Conservation (phyloP, 2,329 filamentous ascomycete genomes). For the Aschersonia sp. region DNA sequence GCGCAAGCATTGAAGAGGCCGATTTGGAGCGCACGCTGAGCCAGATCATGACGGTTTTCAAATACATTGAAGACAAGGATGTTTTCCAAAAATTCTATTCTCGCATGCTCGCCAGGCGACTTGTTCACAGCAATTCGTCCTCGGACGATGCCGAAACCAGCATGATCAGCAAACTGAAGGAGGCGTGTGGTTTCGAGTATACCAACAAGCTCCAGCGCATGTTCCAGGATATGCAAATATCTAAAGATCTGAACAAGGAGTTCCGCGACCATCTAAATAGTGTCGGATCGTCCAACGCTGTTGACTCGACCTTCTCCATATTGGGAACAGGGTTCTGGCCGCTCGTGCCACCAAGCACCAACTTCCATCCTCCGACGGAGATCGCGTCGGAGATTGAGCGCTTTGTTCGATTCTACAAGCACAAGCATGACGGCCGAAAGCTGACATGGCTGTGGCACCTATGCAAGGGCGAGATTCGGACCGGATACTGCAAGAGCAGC, state of each 20-base stretch:
- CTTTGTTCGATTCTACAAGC: slow-evolving; percentile 82
- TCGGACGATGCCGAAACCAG: slow-evolving; percentile 96
- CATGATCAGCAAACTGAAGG: slow-evolving; percentile 99
- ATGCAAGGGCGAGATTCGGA: slow-evolving; percentile 92
- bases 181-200: slow-evolving; percentile 96
- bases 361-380: slow-evolving; percentile 75
- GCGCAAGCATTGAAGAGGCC: slow-evolving; percentile 82
- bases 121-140: slow-evolving; percentile 89
- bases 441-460: slow-evolving; percentile 97
- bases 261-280: slow-evolving; percentile 64
- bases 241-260: slow-evolving; percentile 83
- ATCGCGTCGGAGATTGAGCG: slow-evolving; percentile 80
- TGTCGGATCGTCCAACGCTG: slow-evolving; percentile 44
- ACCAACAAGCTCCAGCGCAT: slow-evolving; percentile 99
- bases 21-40: slow-evolving; percentile 79
- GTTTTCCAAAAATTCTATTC: slow-evolving; percentile 99
- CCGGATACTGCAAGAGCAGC: slow-evolving; percentile 75
- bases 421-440: slow-evolving; percentile 93
- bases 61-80: slow-evolving; percentile 99
- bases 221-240: slow-evolving; percentile 99
- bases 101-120: slow-evolving; percentile 82
- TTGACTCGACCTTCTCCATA: slow-evolving; percentile 82
- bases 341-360: slow-evolving; percentile 69
- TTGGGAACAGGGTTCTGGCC: slow-evolving; percentile 97
- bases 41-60: slow-evolving; percentile 99